phyloP scores from a whole-genome alignment of 1,139 yeast genomes.

The Yamadazyma pseudoaaseri region DNA sequence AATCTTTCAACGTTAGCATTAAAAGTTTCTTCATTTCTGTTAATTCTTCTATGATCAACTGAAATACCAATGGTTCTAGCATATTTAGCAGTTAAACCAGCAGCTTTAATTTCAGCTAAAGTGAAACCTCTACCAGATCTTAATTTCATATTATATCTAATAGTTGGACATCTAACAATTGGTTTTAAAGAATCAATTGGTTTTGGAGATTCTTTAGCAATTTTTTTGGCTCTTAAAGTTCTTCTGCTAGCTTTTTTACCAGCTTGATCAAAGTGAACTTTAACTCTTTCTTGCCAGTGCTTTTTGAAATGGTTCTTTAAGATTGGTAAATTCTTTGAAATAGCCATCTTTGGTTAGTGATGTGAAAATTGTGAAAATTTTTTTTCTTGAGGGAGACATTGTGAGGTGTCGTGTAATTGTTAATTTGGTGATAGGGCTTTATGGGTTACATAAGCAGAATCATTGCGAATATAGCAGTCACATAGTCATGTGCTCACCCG shows the following conservation, averaged over 20 bases:
- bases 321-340: conserved; percentile 96
- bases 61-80: conserved; percentile 99
- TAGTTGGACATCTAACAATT: conserved; percentile 96
- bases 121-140: conserved; percentile 99
- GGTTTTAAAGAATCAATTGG: conserved; percentile 97
- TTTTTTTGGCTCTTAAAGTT: conserved; percentile 89
- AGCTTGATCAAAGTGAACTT: conserved; percentile 99
- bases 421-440: neutral
- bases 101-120: conserved; percentile 97
- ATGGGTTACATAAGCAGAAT: neutral
- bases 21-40: conserved; percentile 95
- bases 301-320: conserved; percentile 96
- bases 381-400: conserved; percentile 2
- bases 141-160: conserved; percentile 97
- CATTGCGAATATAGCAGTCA: conserved; percentile 8
- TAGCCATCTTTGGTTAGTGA: conserved; percentile 56
- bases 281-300: conserved; percentile 99
- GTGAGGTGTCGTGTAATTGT: conserved; percentile 1
- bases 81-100: conserved; percentile 90
- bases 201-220: conserved; percentile 95
- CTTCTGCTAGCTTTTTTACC: conserved; percentile 98
- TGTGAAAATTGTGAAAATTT: conserved; percentile 6
- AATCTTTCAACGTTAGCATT: conserved; percentile 95
- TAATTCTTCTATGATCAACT: conserved; percentile 99
- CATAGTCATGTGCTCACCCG: conserved; percentile 4